Base-by-base conservation (phyloP, 2,329 filamentous ascomycete genomes). In the Diplocarpon mali region DNA sequence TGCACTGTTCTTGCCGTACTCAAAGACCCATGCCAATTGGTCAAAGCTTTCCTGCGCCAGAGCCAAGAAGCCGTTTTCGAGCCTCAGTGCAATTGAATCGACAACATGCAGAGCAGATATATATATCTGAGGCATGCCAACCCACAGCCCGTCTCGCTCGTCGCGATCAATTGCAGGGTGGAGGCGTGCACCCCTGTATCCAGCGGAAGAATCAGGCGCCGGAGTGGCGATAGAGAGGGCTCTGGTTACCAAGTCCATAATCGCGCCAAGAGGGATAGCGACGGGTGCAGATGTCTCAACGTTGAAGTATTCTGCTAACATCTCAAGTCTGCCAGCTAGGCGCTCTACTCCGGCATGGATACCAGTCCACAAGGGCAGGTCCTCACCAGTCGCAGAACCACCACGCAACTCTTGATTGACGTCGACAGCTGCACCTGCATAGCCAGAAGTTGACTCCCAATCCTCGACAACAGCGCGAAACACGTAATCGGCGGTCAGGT, bases 401-500 rank as follows among this genome's bases (percentile, higher is more conserved):
- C 73, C 72, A 7, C 59, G 56, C 0, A 73, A 68, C 16, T 71
- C 69, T 5, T 62, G 61, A 14, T 73, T 69, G 11, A 69, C 61
- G 43, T 70, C 65, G 29, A 72, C 63, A 3, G 56, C 55, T 40
- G 70, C 62, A 35, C 63, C 60, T 9, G 59, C 59, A 50, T 73
- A 72, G 3, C 70, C 73, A 28, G 73, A 68, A 2, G 71, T 70
- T 0, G 86, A 78, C 55, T 89, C 78, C 83, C 87, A 92, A 34
- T 85, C 82, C 61, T 95, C 89, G 10, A 83, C 66, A 0, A 95
- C 73, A 9, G 81, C 79, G 39, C 89, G 78, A 57, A 95, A 84
- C 0, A 93, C 71, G 51, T 80, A 75, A 57, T 94, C 83, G 35
- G 83, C 78, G 1, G 85, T 83, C 17, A 67, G 64, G 57, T 95